Evolutionary conservation across 1,284 basidiomycete genomes (phyloP).

Genomic region (Caloboletus inedulis): DNA sequence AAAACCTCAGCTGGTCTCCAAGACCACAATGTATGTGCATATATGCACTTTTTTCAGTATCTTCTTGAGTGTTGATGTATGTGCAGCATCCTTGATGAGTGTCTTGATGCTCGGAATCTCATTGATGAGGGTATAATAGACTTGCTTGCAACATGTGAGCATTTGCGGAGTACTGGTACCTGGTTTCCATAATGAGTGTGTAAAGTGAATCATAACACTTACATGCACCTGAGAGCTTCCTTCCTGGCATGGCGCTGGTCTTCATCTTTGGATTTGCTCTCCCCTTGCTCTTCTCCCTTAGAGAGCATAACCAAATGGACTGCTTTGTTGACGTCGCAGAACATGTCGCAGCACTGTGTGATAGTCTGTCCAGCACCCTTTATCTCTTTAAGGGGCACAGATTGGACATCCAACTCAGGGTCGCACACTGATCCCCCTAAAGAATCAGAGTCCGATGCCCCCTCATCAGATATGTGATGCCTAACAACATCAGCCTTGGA

Average conservation of each 20-base stretch:
- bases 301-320: neutral
- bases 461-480: neutral
- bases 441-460: neutral
- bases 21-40: constrained; percentile 2
- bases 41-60: neutral
- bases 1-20: neutral
- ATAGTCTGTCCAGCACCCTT: neutral
- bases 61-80: neutral
- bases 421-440: neutral
- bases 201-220: neutral
- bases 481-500: neutral
- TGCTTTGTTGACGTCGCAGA: neutral
- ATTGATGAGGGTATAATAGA: neutral
- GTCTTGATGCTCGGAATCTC: neutral
- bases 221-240: neutral
- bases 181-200: neutral
- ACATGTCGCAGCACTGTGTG: neutral
- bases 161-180: neutral
- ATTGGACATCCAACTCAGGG: neutral
- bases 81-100: neutral
- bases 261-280: neutral
- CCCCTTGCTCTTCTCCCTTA: neutral
- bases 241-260: neutral
- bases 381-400: neutral
- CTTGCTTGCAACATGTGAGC: neutral